phyloP scores from a whole-genome alignment of 768 basidiomycete species.

The Leccinum obscurum region DNA sequence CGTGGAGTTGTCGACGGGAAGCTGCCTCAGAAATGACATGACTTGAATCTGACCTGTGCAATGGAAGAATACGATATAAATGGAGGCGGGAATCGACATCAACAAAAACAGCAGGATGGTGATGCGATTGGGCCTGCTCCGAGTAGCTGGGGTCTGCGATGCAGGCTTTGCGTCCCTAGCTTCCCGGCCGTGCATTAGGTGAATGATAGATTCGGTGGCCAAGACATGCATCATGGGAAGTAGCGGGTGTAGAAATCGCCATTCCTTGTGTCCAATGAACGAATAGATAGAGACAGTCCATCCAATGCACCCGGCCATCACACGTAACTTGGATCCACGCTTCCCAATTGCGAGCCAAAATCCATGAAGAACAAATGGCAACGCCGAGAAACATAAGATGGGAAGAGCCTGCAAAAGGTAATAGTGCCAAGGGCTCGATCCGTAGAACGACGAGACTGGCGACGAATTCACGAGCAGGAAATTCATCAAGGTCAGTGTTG shows the following conservation, averaged over 20 bases:
- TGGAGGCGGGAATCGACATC: constrained; percentile 56
- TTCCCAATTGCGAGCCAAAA: constrained; percentile 38
- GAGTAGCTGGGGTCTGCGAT: constrained; percentile 10
- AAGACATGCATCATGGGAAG: constrained; percentile 83
- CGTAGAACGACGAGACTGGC: constrained; percentile 90
- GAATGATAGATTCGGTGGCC: constrained; percentile 69
- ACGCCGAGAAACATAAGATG: constrained; percentile 67
- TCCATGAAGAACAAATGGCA: constrained; percentile 75
- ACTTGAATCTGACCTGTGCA: constrained; percentile 78
- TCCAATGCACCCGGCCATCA: constrained; percentile 48
- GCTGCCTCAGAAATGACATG: constrained; percentile 60
- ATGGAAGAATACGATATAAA: constrained; percentile 76
- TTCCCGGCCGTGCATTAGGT: constrained; percentile 33
- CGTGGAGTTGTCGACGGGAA: constrained; percentile 51
- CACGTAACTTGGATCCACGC: constrained; percentile 32
- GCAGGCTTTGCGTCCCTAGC: neutral
- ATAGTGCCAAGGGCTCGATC: constrained; percentile 82
- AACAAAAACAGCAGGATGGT: constrained; percentile 44
- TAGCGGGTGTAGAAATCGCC: constrained; percentile 93
- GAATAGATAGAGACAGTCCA: constrained; percentile 78
- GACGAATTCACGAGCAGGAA: constrained; percentile 85
- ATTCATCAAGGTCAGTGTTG: constrained; percentile 74
- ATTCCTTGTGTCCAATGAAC: constrained; percentile 90
- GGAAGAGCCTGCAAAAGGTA: constrained; percentile 87
- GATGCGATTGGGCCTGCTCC: constrained; percentile 24